Evolutionary conservation across 495 filamentous ascomycete genomes (phyloP), one percentile per base, ranked within the genome.

Genomic region (Penicillium salamii): DNA sequence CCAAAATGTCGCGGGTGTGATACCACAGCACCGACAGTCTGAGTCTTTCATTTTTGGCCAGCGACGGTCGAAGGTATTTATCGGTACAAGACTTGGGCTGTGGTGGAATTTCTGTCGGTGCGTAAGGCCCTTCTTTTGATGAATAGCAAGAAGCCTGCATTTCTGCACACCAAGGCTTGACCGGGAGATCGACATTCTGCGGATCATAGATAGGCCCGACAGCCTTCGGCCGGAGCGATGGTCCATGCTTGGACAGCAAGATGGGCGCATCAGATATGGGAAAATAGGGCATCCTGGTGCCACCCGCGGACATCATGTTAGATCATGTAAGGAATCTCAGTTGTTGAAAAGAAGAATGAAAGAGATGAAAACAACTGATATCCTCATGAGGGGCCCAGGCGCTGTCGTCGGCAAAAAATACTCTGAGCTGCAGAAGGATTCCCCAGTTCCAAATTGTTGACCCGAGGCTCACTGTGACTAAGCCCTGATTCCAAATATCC

Each of bases 21-120:
- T 58, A 58, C 55, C 50, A 58, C 7, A 58, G 33, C 36, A 58
- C 44, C 2, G 55, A 54, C 7, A 58, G 35, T 31, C 55, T 37
- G 0, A 58, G 55, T 43, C 50, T 43, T 18, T 54, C 55, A 31
- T 58, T 50, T 8, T 58, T 29, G 14, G 50, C 31, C 1, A 58
- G 37, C 7, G 15, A 39, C 2, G 50, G 41, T 3, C 55, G 50
- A n/a, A 42, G 21, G 42, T 58, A 58, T 48, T 24, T 23, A 20
- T 38, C 42, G 2, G n/a, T 3, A 13, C 46, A 44, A 12, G 31
- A 17, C 14, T n/a, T 11, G 0, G 55, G 55, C 46, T 42, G 46
- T 12, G 43, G 23, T 0, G 31, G 19, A 5, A 40, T 6, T 7
- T 24, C 4, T 8, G 55, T 19, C 6, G 43, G 38, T 14, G 15